phyloP scores from a whole-genome alignment of 176 grass and related monocot species.

The Ampelocalamus luodianensis region DNA sequence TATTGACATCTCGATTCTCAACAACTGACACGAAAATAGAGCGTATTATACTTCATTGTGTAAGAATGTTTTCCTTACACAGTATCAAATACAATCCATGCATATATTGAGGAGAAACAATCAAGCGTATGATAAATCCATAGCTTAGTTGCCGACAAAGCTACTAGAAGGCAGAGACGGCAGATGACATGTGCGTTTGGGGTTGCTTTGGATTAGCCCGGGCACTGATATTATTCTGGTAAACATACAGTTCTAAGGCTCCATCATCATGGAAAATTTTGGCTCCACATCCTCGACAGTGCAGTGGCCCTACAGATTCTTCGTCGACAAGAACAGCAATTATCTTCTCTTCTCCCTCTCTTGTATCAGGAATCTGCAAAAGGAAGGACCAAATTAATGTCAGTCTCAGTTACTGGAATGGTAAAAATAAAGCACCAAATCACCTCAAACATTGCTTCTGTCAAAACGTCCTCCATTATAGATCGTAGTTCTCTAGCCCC shows the following conservation, averaged over 20 bases:
- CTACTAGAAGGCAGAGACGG: conserved; percentile 42
- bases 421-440: background rate
- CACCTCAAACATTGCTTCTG: conserved; percentile 84
- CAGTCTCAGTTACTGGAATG: background rate
- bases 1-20: background rate
- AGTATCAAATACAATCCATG: conserved; percentile 38
- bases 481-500: conserved; percentile 57
- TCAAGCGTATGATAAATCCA: conserved; percentile 46
- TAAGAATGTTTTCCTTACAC: conserved; percentile 44
- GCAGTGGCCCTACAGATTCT: conserved; percentile 54
- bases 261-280: conserved; percentile 66
- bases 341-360: conserved; percentile 58
- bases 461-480: conserved; percentile 65
- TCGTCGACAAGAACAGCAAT: conserved; percentile 74
- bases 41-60: background rate
- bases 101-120: conserved; percentile 46
- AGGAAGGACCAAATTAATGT: conserved; percentile 13
- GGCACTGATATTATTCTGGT: conserved; percentile 41
- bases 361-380: conserved; percentile 59
- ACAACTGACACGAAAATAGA: conserved; percentile 8
- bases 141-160: conserved; percentile 44
- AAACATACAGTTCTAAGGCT: conserved; percentile 58
- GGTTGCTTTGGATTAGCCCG: conserved; percentile 38
- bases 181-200: conserved; percentile 3
- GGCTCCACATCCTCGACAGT: conserved; percentile 47